Conservation (phyloP, 768 basidiomycete genomes). For the Boletus subparvulus region DNA sequence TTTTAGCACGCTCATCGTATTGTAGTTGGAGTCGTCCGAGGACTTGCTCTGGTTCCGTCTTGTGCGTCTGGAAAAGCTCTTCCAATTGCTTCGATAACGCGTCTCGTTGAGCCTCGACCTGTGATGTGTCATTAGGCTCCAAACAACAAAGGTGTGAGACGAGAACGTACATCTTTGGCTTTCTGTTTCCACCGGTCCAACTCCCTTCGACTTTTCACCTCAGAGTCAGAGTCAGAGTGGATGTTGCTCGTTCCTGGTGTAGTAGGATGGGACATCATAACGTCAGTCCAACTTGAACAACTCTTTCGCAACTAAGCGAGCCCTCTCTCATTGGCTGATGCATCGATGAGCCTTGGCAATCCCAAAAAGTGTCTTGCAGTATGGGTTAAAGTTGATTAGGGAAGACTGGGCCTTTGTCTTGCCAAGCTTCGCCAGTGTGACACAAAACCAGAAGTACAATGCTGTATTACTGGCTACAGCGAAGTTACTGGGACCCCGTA, state of each 20-base stretch:
- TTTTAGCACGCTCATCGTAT: slow-evolving; percentile 50
- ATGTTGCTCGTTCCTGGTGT: slow-evolving; percentile 11
- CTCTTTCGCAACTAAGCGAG: no score
- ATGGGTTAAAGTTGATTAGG: no score
- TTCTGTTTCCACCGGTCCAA: slow-evolving; percentile 34
- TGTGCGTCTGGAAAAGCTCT: slow-evolving; percentile 53
- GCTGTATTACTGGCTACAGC: no score
- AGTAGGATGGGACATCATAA: not conserved
- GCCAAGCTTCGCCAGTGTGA: no score
- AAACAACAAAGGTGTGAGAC: not conserved
- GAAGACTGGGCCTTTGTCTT: no score
- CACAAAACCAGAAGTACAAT: no score
- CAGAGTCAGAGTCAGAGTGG: slow-evolving; percentile 7
- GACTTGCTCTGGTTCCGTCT: slow-evolving; percentile 64
- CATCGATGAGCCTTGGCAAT: no score
- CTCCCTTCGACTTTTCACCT: slow-evolving; percentile 20
- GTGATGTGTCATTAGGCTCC: not conserved
- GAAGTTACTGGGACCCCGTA: no score
- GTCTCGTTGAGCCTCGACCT: slow-evolving; percentile 43
- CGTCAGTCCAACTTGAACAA: no score
- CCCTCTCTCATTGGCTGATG: no score
- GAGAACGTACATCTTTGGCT: slow-evolving; percentile 22
- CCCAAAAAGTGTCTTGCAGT: no score
- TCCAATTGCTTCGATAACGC: slow-evolving; percentile 55
- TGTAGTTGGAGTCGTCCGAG: slow-evolving; percentile 48